phyloP scores from a whole-genome alignment of 1,284 basidiomycete genomes.

The Sanguinoderma infundibulare region DNA sequence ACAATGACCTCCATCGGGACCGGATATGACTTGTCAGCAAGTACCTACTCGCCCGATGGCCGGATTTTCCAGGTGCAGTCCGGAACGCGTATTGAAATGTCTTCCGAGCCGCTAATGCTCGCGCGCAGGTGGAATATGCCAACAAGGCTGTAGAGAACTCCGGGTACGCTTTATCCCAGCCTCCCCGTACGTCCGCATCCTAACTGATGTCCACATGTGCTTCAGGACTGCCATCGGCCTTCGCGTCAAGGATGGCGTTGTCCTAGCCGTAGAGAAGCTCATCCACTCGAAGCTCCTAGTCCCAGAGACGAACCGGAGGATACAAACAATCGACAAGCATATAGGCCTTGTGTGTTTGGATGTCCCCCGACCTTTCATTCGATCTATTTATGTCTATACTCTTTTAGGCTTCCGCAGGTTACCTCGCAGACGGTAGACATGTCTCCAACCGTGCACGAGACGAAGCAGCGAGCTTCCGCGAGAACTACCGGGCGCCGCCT shows the following conservation, averaged over 20 bases:
- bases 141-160: conserved; percentile 99
- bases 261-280: conserved; percentile 96
- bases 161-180: conserved; percentile 57
- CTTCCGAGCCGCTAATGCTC: conserved; percentile 12
- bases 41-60: conserved; percentile 98
- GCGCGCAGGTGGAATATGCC: conserved; percentile 90
- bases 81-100: conserved; percentile 25
- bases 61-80: conserved; percentile 90
- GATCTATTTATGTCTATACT: neutral
- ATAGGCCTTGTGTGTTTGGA: conserved; percentile 75
- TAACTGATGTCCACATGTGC: neutral
- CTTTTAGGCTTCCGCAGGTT: conserved; percentile 85
- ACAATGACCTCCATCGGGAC: conserved; percentile 97
- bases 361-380: neutral
- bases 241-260: conserved; percentile 91
- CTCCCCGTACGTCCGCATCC: too few relatives aligned
- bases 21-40: conserved; percentile 97
- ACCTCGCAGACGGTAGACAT: conserved; percentile 94
- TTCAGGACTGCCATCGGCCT: conserved; percentile 88
- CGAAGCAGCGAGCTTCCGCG: conserved; percentile 82
- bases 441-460: conserved; percentile 86
- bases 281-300: conserved; percentile 98
- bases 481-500: conserved; percentile 77
- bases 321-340: conserved; percentile 93
- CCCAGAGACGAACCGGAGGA: conserved; percentile 91